Conservation (phyloP, 345 rosid genomes). For the Eucalyptus pauciflora region DNA sequence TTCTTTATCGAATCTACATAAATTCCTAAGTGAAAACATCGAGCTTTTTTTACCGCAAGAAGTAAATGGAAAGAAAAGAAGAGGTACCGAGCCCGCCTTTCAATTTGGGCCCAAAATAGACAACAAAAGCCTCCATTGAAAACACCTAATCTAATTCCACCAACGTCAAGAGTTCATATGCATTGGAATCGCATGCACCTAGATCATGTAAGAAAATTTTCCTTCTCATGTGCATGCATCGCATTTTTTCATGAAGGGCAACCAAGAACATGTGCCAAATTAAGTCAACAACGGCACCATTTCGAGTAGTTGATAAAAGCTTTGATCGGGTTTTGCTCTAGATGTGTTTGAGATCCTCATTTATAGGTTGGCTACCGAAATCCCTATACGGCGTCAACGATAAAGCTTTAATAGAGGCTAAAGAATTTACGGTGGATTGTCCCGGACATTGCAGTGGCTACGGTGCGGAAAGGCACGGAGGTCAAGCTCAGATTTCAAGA, state of each 20-base stretch:
- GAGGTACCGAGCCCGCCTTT: neutral
- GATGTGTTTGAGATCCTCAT: neutral
- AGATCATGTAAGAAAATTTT: neutral
- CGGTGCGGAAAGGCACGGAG: neutral
- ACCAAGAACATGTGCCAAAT: neutral
- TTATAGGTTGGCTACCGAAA: neutral
- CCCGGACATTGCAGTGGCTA: neutral
- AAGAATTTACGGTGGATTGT: neutral
- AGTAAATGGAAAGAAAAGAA: neutral
- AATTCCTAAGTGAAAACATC: neutral
- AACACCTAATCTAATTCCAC: neutral
- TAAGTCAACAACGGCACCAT: neutral
- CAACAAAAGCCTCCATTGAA: neutral
- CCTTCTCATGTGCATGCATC: neutral
- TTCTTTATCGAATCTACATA: neutral
- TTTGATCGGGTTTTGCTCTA: neutral
- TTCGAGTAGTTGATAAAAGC: neutral
- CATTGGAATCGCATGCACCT: neutral
- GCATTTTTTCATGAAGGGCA: neutral
- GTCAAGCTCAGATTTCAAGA: neutral
- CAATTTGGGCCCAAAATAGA: neutral
- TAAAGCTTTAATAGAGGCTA: neutral
- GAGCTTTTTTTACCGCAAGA: neutral
- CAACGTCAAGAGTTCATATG: neutral
- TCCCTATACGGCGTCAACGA: neutral